These are phyloP conservation scores for Trametes elegans DNA, from an alignment of 768 basidiomycete genomes.

Conservation along the genomic window DNA sequence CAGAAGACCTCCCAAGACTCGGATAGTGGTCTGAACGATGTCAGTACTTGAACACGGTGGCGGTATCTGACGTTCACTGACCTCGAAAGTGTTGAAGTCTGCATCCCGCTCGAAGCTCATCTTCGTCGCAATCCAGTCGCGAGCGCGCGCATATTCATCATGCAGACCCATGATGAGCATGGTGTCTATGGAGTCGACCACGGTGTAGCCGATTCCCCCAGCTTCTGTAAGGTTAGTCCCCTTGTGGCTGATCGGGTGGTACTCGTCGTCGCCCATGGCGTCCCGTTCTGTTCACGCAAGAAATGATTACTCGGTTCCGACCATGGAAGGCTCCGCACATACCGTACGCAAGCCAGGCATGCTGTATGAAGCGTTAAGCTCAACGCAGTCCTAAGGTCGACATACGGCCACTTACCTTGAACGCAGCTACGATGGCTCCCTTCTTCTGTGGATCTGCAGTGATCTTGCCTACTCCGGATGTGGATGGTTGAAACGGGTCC, in stretches of 20 bases:
- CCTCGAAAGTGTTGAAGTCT: conserved; percentile 89
- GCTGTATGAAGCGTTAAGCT: conserved; percentile 42
- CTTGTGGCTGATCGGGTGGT: conserved; percentile 73
- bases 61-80: conserved; percentile 31
- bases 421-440: conserved; percentile 73
- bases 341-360: conserved; percentile 89
- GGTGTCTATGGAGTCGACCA: conserved; percentile 85
- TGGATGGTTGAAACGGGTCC: neutral
- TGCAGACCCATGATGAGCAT: conserved; percentile 82
- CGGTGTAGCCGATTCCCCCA: conserved; percentile 84
- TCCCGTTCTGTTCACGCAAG: conserved; percentile 62
- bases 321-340: too few species aligned
- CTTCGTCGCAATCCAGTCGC: conserved; percentile 69
- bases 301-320: conserved; percentile 7
- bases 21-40: conserved; percentile 75
- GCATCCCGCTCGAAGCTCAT: conserved; percentile 78
- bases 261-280: conserved; percentile 92
- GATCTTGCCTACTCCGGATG: conserved; percentile 29
- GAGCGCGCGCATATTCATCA: conserved; percentile 75
- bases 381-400: neutral
- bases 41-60: neutral
- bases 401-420: conserved; percentile 54
- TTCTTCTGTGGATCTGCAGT: conserved; percentile 60
- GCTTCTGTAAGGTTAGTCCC: conserved; percentile 78
- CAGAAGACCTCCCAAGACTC: conserved; percentile 86